Evolutionary conservation across 768 basidiomycete genomes (phyloP), one percentile per base, ranked within the genome.

Genomic region (Podaxis sp.): DNA sequence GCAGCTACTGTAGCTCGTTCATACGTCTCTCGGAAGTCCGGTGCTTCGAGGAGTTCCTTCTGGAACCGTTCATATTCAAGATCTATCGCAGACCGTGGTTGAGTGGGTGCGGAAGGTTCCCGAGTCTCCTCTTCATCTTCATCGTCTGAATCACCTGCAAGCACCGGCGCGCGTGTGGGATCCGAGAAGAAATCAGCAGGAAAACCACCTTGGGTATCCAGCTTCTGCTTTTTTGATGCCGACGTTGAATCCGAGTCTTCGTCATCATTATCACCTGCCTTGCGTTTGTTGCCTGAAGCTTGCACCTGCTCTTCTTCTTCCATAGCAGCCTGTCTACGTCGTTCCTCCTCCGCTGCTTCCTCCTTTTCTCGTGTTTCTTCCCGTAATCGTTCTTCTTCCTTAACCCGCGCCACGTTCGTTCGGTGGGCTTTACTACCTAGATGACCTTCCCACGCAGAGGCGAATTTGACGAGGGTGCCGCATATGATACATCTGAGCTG

Each of bases 361-460:
- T 76, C 76, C 48, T 74, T 70, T 63, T 62, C 63, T 58, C 66
- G 74, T 63, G 74, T 63, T 61, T 76, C 78, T 68, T 77, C 79
- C 58, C 71, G 76, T 38, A 67, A 66, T 58, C 72, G 75, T 62
- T 87, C 84, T 66, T 87, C 82, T 69, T 87, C 85, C 64, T 80
- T 84, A 49, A 87, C 69, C 17, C 83, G 82, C 11, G 80, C 79
- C 17, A 87, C 85, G 68, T 85, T 87, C 44, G 80, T 87, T 37
- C 92, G 85, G 71, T 95, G 92, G 1, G 74, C 74, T 75, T 94
- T 94, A 76, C 89, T 91, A 12, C 88, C 91, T 20, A 95, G 72
- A 74, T 95, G 92, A 22, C 92, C 91, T 63, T 92, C 87, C 92
- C 92, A 95, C n/a, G 89, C 89, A 26, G 89, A 85, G 2, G 90